Base-by-base conservation (phyloP, 2,329 filamentous ascomycete genomes). In the Phyllosticta citriasiana region DNA sequence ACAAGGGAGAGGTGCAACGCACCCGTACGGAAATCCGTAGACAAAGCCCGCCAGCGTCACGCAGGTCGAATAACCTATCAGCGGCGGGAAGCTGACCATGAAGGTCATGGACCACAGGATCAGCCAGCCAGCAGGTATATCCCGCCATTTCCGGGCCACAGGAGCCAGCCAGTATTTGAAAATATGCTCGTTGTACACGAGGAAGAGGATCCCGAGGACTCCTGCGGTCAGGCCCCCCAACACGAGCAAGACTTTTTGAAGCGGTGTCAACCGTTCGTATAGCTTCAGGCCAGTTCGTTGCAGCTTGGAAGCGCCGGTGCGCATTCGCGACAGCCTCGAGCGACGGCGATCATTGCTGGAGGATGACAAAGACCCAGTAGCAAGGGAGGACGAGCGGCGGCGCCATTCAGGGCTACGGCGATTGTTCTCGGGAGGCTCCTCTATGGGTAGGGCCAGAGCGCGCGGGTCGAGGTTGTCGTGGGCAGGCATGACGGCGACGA, bases 21-120 rank as follows among this genome's bases (percentile, higher is more conserved):
- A 94, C 76, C 85, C 85, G 69, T 85, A 84, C 62, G 85, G 85
- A 67, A 89, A 81, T 0, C 87, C 87, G 71, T 87, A 89, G 16
- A 90, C 82, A 68, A 88, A 89, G 0, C 87, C 87, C 3, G 84
- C 78, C 22, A 88, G 79, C 1, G 86, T 89, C 30, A 88, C 79
- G 67, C 87, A 86, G 1, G 88, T 89, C 64, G 87, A 89, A 78
- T 96, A 96, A 14, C 92, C 92, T 65, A 97, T 87, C 67, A 96
- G 74, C 2, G 92, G 92, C 22, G 92, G 92, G 73, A 96, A 95
- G 2, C 87, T 89, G 16, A 91, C 88, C 51, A 82, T 71, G 72
- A 92, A 91, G 40, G 88, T 87, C 67, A 89, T 77, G 33, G 82
- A 72, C 84, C 91, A 96, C 50, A 94, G 79, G 57, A 97, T 82